Conservation (phyloP, 108 stramenopile genomes). For the Discostella stelligeroides region DNA sequence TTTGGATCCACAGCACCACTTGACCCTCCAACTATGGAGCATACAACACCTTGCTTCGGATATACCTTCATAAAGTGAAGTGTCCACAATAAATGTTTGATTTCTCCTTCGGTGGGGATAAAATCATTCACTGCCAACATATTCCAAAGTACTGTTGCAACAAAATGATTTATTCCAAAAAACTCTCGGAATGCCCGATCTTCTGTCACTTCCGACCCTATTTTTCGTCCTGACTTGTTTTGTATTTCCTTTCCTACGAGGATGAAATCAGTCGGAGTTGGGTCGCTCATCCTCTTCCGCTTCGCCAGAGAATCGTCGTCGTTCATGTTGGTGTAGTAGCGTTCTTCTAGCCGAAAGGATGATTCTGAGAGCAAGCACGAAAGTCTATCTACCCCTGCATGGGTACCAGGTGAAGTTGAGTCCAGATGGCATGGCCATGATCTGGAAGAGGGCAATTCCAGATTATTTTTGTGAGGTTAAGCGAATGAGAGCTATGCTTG, state of each 20-base stretch:
- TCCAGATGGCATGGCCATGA: too few relatives aligned
- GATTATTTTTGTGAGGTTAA: too few relatives aligned
- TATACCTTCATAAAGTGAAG: conserved; percentile 17
- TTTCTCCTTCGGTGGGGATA: conserved; percentile 11
- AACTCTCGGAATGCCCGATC: background rate
- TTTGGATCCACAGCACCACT: background rate
- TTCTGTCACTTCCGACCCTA: background rate
- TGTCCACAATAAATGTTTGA: conserved; percentile 5
- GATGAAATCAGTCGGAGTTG: background rate
- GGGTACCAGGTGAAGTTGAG: background rate
- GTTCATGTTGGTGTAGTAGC: too few relatives aligned
- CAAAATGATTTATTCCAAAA: conserved; percentile 12
- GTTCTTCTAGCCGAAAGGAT: too few relatives aligned
- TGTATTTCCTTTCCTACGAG: conserved; percentile 8
- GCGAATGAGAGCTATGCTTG: too few relatives aligned
- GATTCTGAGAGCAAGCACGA: too few relatives aligned
- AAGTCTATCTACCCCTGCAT: background rate
- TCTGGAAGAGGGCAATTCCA: too few relatives aligned
- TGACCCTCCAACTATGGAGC: conserved; percentile 1
- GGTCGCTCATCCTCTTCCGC: too few relatives aligned
- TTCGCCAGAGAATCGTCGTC: too few relatives aligned
- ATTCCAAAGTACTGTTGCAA: background rate
- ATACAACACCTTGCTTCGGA: background rate
- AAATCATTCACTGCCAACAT: background rate
- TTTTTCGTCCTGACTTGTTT: background rate